phyloP scores from a whole-genome alignment of 192 early-diverging fungal genomes.

The Coemansia sp. region DNA sequence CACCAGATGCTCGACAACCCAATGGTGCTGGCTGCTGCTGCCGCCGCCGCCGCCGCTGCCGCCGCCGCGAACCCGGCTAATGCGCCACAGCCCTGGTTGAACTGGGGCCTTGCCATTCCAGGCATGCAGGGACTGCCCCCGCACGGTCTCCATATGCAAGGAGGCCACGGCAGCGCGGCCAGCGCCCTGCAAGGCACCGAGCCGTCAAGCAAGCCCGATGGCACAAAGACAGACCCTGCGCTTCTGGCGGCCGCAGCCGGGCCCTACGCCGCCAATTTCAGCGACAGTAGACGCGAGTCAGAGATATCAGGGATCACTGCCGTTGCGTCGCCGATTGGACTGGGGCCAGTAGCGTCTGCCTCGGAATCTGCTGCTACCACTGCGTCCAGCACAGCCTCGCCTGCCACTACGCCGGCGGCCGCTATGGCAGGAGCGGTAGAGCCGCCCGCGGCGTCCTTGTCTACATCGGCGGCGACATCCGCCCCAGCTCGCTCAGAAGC shows the following conservation, averaged over 20 bases:
- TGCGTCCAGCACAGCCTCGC: conserved; percentile 20
- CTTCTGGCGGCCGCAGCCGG: conserved; percentile 7
- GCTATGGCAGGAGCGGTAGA: conserved; percentile 1
- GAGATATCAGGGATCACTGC: conserved; percentile 46
- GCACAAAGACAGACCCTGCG: not conserved
- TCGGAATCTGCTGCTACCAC: conserved; percentile 9
- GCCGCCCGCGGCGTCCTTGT: not conserved
- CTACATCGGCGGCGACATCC: not conserved
- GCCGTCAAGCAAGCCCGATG: not conserved
- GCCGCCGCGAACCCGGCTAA: not conserved
- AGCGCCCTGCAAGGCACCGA: no score
- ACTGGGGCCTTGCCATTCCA: conserved; percentile 21
- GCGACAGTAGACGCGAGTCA: conserved; percentile 47
- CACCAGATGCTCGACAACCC: conserved; percentile 9
- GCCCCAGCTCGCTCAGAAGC: no score
- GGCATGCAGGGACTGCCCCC: not conserved
- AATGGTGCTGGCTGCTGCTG: conserved; percentile 19
- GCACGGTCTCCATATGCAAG: not conserved
- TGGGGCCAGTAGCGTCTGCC: conserved; percentile 1
- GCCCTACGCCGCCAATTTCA: conserved; percentile 38
- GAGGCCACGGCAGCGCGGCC: not conserved
- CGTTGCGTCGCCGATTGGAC: conserved; percentile 36
- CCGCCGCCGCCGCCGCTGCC: conserved; percentile 4
- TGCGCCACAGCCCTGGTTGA: conserved; percentile 28
- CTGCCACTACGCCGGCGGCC: conserved; percentile 18